A percentile compares a stretch with the other conserved stretches of the same genome.
phyloP scores from a whole-genome alignment of 768 basidiomycete species.

The Pluteus cervinus region DNA sequence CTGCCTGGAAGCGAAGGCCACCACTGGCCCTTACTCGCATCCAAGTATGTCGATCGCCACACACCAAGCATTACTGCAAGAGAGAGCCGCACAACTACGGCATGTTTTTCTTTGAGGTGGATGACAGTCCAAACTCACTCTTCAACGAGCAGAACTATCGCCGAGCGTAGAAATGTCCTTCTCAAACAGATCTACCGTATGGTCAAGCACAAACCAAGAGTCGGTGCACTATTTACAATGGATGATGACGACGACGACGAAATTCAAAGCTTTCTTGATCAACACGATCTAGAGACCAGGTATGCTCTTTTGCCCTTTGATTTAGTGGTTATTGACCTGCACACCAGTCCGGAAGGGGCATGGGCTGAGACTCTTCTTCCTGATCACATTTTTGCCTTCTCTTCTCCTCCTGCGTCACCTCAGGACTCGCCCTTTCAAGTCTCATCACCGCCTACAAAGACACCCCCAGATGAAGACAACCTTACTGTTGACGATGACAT shows the following conservation, averaged over 20 bases:
- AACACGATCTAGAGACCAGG: conserved; percentile 52
- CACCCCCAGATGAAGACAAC: conserved; percentile 12
- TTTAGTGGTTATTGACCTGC: conserved; percentile 1
- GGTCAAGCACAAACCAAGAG: conserved; percentile 45
- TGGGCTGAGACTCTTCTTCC: neutral
- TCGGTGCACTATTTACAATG: conserved; percentile 31
- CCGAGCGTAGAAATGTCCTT: conserved; percentile 61
- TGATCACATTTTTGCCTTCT: neutral
- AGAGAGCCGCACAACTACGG: conserved; percentile 39
- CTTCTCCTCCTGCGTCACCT: neutral
- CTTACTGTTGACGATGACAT: conserved; percentile 13
- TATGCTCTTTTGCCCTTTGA: conserved; percentile 14
- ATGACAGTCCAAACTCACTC: conserved; percentile 6
- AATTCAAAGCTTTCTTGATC: conserved; percentile 46
- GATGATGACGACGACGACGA: conserved; percentile 37
- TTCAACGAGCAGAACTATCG: conserved; percentile 43
- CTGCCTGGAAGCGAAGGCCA: no score
- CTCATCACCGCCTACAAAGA: conserved; percentile 5
- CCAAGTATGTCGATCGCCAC: no score
- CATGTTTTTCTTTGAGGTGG: conserved; percentile 15
- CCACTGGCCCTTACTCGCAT: no score
- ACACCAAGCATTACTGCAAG: conserved; percentile 37
- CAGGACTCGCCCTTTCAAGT: conserved; percentile 4
- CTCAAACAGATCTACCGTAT: conserved; percentile 68
- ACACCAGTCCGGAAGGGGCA: conserved; percentile 22